A percentile compares a stretch with the other conserved stretches of the same genome.
Conservation (phyloP, 306 rosid genomes). For the Dalbergia cultrata region DNA sequence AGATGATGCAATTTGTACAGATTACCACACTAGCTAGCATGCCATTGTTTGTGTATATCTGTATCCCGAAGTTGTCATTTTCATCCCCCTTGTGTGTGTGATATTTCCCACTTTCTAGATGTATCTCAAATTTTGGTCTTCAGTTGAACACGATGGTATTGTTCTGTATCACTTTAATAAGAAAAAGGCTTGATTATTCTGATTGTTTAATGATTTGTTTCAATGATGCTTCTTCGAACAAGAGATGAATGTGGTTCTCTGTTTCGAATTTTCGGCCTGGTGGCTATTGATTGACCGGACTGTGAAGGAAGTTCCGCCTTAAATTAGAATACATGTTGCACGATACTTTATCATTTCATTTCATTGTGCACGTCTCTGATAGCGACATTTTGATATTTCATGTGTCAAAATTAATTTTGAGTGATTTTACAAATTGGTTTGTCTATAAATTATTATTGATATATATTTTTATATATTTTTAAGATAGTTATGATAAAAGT, state of each 20-base stretch:
- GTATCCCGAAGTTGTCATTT: background rate
- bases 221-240: background rate
- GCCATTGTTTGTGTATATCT: slow-evolving; percentile 40
- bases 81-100: background rate
- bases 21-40: slow-evolving; percentile 16
- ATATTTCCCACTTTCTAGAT: background rate
- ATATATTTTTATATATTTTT: too few relatives aligned
- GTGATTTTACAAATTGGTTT: too few relatives aligned
- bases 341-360: too few relatives aligned
- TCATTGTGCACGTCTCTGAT: too few relatives aligned
- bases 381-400: too few relatives aligned
- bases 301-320: background rate
- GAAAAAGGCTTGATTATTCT: background rate
- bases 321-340: too few relatives aligned
- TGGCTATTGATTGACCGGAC: background rate
- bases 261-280: background rate
- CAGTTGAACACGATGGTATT: background rate
- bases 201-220: background rate
- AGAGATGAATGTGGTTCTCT: too few relatives aligned
- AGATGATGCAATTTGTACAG: slow-evolving; percentile 48
- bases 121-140: slow-evolving; percentile 13
- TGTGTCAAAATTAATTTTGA: too few relatives aligned
- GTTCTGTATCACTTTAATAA: background rate
- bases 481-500: too few relatives aligned
- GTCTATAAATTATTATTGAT: too few relatives aligned